Evolutionary conservation across 1,284 basidiomycete genomes (phyloP).

Genomic region (Ustilago hordei): DNA sequence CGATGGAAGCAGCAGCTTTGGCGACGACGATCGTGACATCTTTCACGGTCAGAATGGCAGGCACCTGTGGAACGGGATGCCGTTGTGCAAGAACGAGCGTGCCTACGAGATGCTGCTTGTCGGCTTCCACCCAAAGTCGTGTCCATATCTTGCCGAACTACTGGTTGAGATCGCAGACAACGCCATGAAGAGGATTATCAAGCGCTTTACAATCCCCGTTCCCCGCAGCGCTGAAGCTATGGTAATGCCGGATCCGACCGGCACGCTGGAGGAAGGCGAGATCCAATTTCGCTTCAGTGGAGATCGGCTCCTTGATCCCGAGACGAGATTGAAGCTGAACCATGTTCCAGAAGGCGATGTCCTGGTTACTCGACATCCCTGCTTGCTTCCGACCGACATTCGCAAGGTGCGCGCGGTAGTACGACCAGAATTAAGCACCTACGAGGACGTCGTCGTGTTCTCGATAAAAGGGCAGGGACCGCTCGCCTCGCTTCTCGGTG

Average conservation of each 20-base stretch:
- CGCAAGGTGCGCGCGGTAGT: constrained; percentile 60
- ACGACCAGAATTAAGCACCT: constrained; percentile 35
- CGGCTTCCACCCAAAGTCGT: constrained; percentile 53
- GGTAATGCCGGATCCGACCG: constrained; percentile 40
- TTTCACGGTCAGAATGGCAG: constrained; percentile 31
- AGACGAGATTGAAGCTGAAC: constrained; percentile 20
- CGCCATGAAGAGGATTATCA: constrained; percentile 38
- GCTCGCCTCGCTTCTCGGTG: constrained; percentile 57
- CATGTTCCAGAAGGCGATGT: constrained; percentile 55
- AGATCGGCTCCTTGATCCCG: constrained; percentile 41
- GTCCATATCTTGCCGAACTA: constrained; percentile 40
- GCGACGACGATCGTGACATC: constrained; percentile 29
- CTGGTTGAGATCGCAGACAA: constrained; percentile 22
- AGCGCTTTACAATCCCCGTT: constrained; percentile 37
- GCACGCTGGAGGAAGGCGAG: constrained; percentile 56
- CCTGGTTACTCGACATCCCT: constrained; percentile 59
- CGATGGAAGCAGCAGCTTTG: constrained; percentile 4
- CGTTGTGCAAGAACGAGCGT: constrained; percentile 50
- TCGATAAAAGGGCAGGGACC: constrained; percentile 52
- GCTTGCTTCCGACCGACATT: constrained; percentile 64
- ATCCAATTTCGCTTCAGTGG: constrained; percentile 58
- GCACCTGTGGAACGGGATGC: constrained; percentile 52
- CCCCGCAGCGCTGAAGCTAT: constrained; percentile 37
- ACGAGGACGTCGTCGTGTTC: constrained; percentile 63
- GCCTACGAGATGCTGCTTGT: constrained; percentile 60